Conservation (phyloP, 305 asterid genomes). For the Andrographis paniculata region DNA sequence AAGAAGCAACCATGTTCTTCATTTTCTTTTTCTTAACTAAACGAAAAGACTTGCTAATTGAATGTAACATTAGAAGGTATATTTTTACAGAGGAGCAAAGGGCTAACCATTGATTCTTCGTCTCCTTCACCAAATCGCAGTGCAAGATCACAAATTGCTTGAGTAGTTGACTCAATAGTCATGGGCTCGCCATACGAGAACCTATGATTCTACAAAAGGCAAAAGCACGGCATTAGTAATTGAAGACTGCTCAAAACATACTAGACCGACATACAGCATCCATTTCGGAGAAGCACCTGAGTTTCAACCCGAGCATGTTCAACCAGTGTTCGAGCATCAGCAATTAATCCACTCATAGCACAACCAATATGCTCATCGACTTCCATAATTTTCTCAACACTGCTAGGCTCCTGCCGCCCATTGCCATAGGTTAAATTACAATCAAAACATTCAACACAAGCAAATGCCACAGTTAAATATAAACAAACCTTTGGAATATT, state of each 20-base stretch:
- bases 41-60: background rate
- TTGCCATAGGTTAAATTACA: conserved; percentile 4
- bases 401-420: conserved; percentile 80
- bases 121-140: conserved; percentile 97
- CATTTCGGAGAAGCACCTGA: conserved; percentile 53
- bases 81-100: no score
- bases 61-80: no score
- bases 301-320: conserved; percentile 99
- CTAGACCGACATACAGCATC: no score
- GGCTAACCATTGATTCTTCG: conserved; percentile 57
- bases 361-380: conserved; percentile 92
- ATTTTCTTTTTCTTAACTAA: no score
- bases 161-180: conserved; percentile 97
- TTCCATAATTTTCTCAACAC: conserved; percentile 97
- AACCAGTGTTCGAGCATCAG: conserved; percentile 96
- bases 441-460: conserved; percentile 12
- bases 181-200: conserved; percentile 97
- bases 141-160: conserved; percentile 97
- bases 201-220: conserved; percentile 62
- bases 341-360: conserved; percentile 97
- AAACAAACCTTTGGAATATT: no score
- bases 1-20: no score
- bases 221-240: conserved; percentile 7
- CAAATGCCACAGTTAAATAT: no score
- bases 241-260: no score